phyloP scores from a whole-genome alignment of 805 yeast species.

The Ogataea degrootiae region DNA sequence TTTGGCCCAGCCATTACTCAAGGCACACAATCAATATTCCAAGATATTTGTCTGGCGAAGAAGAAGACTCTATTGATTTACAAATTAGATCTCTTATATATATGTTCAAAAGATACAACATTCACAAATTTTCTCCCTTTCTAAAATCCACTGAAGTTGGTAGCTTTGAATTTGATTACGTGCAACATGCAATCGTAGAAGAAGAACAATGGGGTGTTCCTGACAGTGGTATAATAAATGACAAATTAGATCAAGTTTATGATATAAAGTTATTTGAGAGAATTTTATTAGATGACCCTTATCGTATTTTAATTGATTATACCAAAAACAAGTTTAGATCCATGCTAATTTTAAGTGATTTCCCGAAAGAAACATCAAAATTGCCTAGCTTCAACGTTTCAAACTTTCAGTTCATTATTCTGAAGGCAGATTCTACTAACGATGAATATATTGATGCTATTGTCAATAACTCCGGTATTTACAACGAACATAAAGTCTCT shows the following conservation, averaged over 20 bases:
- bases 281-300: conserved; percentile 47
- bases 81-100: conserved; percentile 58
- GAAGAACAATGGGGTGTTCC: conserved; percentile 2
- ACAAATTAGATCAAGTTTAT: conserved; percentile 52
- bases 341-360: conserved; percentile 47
- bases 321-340: conserved; percentile 62
- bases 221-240: conserved; percentile 19
- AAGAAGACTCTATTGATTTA: conserved; percentile 55
- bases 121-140: conserved; percentile 41
- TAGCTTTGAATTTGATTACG: conserved; percentile 17
- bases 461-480: conserved; percentile 43
- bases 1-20: conserved; percentile 31
- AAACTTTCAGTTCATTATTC: conserved; percentile 33
- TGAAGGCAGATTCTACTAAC: conserved; percentile 38
- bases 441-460: conserved; percentile 42
- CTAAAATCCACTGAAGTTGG: conserved; percentile 29
- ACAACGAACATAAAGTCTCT: conserved; percentile 49
- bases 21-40: conserved; percentile 43
- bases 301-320: conserved; percentile 64
- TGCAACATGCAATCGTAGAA: conserved; percentile 3
- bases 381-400: conserved; percentile 25
- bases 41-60: conserved; percentile 38
- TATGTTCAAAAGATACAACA: conserved; percentile 47
- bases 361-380: conserved; percentile 37
- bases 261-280: conserved; percentile 41